Conservation (phyloP, 495 filamentous ascomycete genomes). For the Penicillium dipodomyicola region DNA sequence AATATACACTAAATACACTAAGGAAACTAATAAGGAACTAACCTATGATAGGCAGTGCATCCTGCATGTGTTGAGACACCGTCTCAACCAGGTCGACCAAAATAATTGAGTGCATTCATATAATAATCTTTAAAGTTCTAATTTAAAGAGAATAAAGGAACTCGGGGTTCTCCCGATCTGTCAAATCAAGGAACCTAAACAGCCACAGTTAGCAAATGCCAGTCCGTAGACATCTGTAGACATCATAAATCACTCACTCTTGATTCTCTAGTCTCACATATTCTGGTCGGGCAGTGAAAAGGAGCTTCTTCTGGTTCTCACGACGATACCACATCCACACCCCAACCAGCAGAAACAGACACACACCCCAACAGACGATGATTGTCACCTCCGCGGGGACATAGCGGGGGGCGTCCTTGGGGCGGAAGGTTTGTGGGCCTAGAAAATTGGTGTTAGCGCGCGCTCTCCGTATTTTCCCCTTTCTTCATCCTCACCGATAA, state of each 20-base stretch:
- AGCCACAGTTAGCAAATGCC: conserved; percentile 9
- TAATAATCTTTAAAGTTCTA: neutral
- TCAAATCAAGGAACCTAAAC: conserved; percentile 54
- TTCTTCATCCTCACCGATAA: conserved; percentile 41
- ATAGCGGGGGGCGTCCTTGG: conserved; percentile 58
- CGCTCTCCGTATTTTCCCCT: neutral
- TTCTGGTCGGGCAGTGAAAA: conserved; percentile 49
- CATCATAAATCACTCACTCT: conserved; percentile 42
- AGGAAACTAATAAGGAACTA: neutral
- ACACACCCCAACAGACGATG: conserved; percentile 60
- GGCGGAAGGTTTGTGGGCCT: conserved; percentile 60
- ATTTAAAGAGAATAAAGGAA: conserved; percentile 37
- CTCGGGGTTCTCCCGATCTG: conserved; percentile 49
- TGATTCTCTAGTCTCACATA: conserved; percentile 68
- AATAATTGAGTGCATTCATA: no score
- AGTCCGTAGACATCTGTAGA: no score
- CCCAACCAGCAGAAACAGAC: conserved; percentile 55
- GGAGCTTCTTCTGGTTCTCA: conserved; percentile 61
- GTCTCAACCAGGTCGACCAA: conserved; percentile 5
- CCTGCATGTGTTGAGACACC: conserved; percentile 3
- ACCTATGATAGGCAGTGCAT: neutral
- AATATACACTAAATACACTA: no score
- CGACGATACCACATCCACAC: conserved; percentile 60
- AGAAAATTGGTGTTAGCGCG: conserved; percentile 7
- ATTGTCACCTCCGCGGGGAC: conserved; percentile 67